Evolutionary conservation across 176 grass and related monocot genomes (phyloP).

Genomic region (Musa troglodytarum): DNA sequence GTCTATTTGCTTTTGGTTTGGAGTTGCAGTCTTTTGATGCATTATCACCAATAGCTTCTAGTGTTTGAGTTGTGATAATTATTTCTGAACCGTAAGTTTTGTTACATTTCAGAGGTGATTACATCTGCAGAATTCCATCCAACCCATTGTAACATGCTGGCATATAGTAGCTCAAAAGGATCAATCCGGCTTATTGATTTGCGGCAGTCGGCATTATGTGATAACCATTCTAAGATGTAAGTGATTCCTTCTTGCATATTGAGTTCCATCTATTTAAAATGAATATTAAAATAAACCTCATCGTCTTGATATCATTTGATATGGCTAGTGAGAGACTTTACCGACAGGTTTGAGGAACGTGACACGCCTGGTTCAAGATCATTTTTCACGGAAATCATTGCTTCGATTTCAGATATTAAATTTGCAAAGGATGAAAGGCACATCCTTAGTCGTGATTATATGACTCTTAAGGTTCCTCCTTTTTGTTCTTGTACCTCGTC

Average conservation of each 20-base stretch:
- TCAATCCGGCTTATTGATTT: slow-evolving; percentile 98
- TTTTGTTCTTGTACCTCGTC: slow-evolving; percentile 4
- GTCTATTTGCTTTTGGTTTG: no score
- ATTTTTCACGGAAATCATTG: slow-evolving; percentile 99
- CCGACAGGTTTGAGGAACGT: slow-evolving; percentile 81
- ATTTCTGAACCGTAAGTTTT: not conserved
- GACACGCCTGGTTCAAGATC: slow-evolving; percentile 75
- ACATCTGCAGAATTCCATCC: slow-evolving; percentile 98
- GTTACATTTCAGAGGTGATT: slow-evolving; percentile 73
- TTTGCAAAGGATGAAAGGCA: slow-evolving; percentile 85
- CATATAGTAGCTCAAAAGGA: slow-evolving; percentile 99
- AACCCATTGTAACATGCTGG: slow-evolving; percentile 81
- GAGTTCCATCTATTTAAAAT: not conserved
- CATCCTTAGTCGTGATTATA: slow-evolving; percentile 96
- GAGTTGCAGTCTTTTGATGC: no score
- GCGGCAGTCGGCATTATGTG: slow-evolving; percentile 87
- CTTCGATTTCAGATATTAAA: slow-evolving; percentile 96
- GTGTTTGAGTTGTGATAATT: not conserved
- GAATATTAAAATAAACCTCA: not conserved
- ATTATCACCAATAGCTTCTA: no score
- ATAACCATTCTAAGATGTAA: slow-evolving; percentile 98
- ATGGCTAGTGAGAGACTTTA: slow-evolving; percentile 15
- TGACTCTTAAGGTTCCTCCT: slow-evolving; percentile 83
- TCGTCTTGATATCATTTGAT: slow-evolving; percentile 11
- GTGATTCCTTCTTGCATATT: slow-evolving; percentile 5